Evolutionary conservation across 768 basidiomycete genomes (phyloP).

Genomic region (Boletus tomentosulus): DNA sequence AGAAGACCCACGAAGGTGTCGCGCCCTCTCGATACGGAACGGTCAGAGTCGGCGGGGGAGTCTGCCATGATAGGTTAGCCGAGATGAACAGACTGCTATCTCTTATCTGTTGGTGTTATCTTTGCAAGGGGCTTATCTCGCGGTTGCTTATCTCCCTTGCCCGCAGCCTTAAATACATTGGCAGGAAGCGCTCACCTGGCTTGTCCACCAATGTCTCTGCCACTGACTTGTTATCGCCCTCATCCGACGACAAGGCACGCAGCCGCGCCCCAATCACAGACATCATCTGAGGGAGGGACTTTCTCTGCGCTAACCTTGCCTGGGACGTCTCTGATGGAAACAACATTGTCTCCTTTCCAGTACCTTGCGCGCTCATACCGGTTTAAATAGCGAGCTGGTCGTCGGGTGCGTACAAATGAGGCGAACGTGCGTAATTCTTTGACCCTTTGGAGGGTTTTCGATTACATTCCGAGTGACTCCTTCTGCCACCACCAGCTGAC

Average conservation of each 20-base stretch:
- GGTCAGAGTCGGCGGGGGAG: conserved; percentile 26
- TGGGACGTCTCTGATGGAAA: background rate
- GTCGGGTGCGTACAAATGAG: conserved; percentile 2
- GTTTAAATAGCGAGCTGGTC: conserved; percentile 10
- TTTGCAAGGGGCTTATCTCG: conserved; percentile 15
- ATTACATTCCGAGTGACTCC: background rate
- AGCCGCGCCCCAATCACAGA: conserved; percentile 17
- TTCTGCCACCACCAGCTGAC: background rate
- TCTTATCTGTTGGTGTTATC: conserved; percentile 22
- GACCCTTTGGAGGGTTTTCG: background rate
- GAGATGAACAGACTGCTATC: background rate
- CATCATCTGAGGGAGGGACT: conserved; percentile 15
- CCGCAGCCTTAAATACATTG: conserved; percentile 4
- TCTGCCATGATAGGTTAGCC: conserved; percentile 25
- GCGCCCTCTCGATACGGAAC: conserved; percentile 56
- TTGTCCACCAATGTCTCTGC: conserved; percentile 14
- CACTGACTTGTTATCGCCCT: background rate
- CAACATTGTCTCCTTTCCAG: conserved; percentile 6
- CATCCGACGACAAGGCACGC: conserved; percentile 12
- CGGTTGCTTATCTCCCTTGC: conserved; percentile 13
- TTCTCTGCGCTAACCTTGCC: conserved; percentile 3
- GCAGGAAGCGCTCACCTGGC: conserved; percentile 4
- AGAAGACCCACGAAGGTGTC: conserved; percentile 48
- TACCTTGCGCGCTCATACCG: conserved; percentile 1
- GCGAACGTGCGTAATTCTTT: conserved; percentile 13